Evolutionary conservation across 2,329 filamentous ascomycete species (phyloP).

Genomic region (Cytospora piceae): DNA sequence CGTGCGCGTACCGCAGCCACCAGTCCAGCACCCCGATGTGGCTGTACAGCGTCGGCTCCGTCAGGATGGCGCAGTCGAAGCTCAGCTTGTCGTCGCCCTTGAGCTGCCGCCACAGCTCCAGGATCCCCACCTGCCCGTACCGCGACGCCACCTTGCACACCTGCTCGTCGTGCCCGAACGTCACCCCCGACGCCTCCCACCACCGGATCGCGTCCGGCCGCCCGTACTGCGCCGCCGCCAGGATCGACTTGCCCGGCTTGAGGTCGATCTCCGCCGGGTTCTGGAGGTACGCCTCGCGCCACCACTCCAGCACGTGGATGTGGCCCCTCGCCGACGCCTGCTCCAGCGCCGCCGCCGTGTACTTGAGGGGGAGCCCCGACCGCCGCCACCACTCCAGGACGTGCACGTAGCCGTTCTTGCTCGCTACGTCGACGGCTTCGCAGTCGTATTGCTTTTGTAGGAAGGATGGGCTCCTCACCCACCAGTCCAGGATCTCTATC

Average conservation of each 20-base stretch:
- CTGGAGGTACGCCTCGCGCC: slow-evolving; percentile 71
- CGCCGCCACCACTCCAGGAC: slow-evolving; percentile 90
- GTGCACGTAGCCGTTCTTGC: slow-evolving; percentile 80
- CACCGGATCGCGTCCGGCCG: slow-evolving; percentile 78
- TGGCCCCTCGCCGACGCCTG: slow-evolving; percentile 84
- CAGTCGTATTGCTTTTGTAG: slow-evolving; percentile 83
- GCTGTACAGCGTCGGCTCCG: slow-evolving; percentile 85
- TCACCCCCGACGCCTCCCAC: slow-evolving; percentile 84
- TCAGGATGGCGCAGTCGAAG: slow-evolving; percentile 54
- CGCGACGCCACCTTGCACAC: slow-evolving; percentile 84
- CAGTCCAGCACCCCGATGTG: slow-evolving; percentile 86
- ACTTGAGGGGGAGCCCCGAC: slow-evolving; percentile 75
- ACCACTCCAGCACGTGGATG: slow-evolving; percentile 89
- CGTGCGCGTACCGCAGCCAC: slow-evolving; percentile 76
- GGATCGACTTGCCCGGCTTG: slow-evolving; percentile 82
- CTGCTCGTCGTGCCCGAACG: slow-evolving; percentile 77
- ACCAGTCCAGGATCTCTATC: slow-evolving; percentile 86
- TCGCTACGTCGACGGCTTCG: slow-evolving; percentile 86
- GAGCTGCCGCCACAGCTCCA: slow-evolving; percentile 79
- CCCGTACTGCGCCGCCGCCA: slow-evolving; percentile 82
- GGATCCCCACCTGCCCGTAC: slow-evolving; percentile 80
- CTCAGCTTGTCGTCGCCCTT: slow-evolving; percentile 61
- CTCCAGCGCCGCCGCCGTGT: slow-evolving; percentile 85
- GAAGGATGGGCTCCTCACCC: slow-evolving; percentile 82
- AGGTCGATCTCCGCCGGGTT: slow-evolving; percentile 61